These are phyloP conservation scores for Nannochloropsis gaditana DNA, from an alignment of 108 stramenopile genomes.

Conservation along the genomic window DNA sequence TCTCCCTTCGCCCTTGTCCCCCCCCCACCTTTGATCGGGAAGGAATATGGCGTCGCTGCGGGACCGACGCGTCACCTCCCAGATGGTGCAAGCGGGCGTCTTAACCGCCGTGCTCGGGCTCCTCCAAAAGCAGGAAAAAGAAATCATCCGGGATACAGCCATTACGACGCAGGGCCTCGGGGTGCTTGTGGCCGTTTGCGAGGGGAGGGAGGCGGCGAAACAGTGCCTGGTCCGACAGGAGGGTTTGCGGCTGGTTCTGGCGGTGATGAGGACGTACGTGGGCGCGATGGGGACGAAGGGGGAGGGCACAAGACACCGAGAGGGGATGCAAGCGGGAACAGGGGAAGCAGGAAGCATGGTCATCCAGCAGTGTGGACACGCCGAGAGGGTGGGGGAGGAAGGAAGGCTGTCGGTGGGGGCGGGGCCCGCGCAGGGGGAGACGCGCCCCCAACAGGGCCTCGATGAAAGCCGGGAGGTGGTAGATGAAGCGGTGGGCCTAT, in stretches of 20 bases:
- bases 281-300: not conserved
- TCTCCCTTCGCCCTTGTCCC: not conserved
- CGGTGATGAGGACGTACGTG: not conserved
- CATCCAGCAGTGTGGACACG: not conserved
- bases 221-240: not conserved
- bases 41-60: not conserved
- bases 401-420: not conserved
- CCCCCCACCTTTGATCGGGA: not conserved
- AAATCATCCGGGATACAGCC: not conserved
- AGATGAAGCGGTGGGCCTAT: not conserved
- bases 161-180: not conserved
- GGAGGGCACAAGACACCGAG: not conserved
- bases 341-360: not conserved
- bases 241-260: not conserved
- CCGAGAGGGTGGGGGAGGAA: not conserved
- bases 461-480: not conserved
- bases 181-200: not conserved
- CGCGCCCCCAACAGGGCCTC: no score
- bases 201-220: not conserved
- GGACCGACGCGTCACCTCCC: not conserved
- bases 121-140: not conserved
- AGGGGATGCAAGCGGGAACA: not conserved
- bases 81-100: not conserved
- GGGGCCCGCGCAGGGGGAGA: not conserved
- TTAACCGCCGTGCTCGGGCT: not conserved